Evolutionary conservation across 176 grass and related monocot species (phyloP).

Genomic region (Oryza nivara): DNA sequence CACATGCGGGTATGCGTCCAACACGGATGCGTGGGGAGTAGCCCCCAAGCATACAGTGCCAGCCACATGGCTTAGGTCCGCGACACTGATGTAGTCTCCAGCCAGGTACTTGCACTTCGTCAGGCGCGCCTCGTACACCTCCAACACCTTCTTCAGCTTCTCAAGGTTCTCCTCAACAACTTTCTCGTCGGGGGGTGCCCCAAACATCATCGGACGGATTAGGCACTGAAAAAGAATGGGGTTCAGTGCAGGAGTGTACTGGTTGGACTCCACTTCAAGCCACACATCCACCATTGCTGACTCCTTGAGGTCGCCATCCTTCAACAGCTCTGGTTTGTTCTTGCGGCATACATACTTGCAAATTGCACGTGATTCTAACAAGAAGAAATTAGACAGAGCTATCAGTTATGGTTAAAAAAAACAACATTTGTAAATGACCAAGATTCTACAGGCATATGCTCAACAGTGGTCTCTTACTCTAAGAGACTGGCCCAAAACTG

Average conservation of each 20-base stretch:
- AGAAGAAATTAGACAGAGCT: not conserved
- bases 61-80: conserved; percentile 62
- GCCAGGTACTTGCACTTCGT: conserved; percentile 58
- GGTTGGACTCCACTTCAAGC: conserved; percentile 68
- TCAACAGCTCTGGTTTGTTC: conserved; percentile 62
- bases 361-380: conserved; percentile 63
- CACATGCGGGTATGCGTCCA: conserved; percentile 55
- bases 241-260: conserved; percentile 42
- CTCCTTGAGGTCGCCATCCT: conserved; percentile 43
- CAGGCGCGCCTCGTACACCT: conserved; percentile 60
- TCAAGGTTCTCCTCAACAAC: conserved; percentile 47
- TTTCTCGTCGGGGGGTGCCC: conserved; percentile 46
- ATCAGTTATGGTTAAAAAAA: not conserved
- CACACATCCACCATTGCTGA: conserved; percentile 66
- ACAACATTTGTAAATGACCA: not conserved
- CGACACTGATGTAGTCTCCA: conserved; percentile 71
- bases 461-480: not conserved
- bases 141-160: conserved; percentile 61
- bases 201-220: conserved; percentile 40
- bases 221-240: conserved; percentile 47
- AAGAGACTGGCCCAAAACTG: not conserved
- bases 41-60: conserved; percentile 39
- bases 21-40: conserved; percentile 45
- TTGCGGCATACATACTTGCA: conserved; percentile 58
- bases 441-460: not conserved